Evolutionary conservation across 805 yeast species (phyloP), one percentile per base, ranked within the genome.

Genomic region (Nakazawaea wickerhamii): DNA sequence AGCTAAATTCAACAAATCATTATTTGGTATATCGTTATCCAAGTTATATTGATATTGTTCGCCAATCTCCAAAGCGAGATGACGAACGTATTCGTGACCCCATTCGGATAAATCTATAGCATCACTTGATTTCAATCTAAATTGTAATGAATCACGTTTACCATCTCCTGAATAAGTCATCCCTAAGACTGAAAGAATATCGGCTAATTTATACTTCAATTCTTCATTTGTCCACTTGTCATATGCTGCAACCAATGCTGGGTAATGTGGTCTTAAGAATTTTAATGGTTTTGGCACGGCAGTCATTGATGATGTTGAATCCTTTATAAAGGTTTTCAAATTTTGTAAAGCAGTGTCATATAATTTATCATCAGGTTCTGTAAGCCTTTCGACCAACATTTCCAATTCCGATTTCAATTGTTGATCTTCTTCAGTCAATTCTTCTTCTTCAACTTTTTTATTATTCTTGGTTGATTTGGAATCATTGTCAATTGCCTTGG

Each of bases 251-350:
- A 77, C 76, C 55, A 93, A 70, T n/a, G 71, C 55, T 17, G 82
- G 80, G 59, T 82, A 93, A 56, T 80, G 86, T 6, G 97, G 96
- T 56, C 96, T 79, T 50, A 93, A 73, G 60, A 93, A 93, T 68
- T 93, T 95, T 65, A 93, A 76, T 4, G 99, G 99, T 64, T 93
- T 93, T 30, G 99, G 99, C 40, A 93, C 99, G 3, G 99, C 99
- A 2, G 99, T 93, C 97, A 93, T 93, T 7, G 97, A 90, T 30
- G 96, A 86, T 3, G 99, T 93, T 10, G 97, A 85, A 43, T 93
- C 95, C 51, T 87, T 79, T 55, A 93, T 90, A 54, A 78, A 78
- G 38, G 72, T 75, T 57, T 88, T 89, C 61, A 93, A 73, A 40
- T 81, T 71, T 32, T 72, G 71, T 52, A 93, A 71, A n/a, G 88